Evolutionary conservation across 495 filamentous ascomycete species (phyloP).

Genomic region (Aspergillus sclerotioniger): DNA sequence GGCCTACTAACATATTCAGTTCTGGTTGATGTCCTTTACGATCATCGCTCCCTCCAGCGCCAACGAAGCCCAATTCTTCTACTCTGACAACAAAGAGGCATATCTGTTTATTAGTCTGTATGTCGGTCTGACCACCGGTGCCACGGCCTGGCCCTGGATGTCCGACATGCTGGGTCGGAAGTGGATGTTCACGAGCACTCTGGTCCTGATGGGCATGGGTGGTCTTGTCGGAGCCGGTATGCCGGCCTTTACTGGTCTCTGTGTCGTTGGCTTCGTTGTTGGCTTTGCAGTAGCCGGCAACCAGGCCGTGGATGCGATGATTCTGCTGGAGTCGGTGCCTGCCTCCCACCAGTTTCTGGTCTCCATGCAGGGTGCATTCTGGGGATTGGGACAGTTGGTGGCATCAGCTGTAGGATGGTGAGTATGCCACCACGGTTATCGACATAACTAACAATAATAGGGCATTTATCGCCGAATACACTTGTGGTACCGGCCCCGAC

Average conservation of each 20-base stretch:
- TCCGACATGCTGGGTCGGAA: slow-evolving; percentile 26
- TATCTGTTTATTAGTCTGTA: slow-evolving; percentile 17
- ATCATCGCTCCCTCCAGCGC: slow-evolving; percentile 18
- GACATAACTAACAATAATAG: slow-evolving; percentile 2
- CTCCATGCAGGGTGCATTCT: slow-evolving; percentile 20
- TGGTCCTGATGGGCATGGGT: slow-evolving; percentile 26
- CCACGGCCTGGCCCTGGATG: slow-evolving; percentile 24
- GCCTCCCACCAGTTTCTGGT: slow-evolving; percentile 32
- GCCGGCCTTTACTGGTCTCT: slow-evolving; percentile 24
- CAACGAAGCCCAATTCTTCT: slow-evolving; percentile 17
- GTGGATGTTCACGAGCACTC: slow-evolving; percentile 24
- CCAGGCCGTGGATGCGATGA: slow-evolving; percentile 20
- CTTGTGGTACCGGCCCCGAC: slow-evolving; percentile 35
- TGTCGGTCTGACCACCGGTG: slow-evolving; percentile 25
- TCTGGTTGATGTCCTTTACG: slow-evolving; percentile 32
- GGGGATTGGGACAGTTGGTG: slow-evolving; percentile 23
- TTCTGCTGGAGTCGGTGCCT: slow-evolving; percentile 22
- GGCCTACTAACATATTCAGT: slow-evolving; percentile 9
- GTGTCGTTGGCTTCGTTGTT: slow-evolving; percentile 22
- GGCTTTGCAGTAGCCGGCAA: slow-evolving; percentile 27
- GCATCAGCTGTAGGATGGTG: slow-evolving; percentile 24
- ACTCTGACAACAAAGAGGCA: slow-evolving; percentile 2
- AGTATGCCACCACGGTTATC: slow-evolving; percentile 5
- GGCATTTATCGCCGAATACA: slow-evolving; percentile 30
- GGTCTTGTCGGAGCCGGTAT: slow-evolving; percentile 28